Conservation (phyloP, 768 basidiomycete genomes). For the Amanita rubescens region DNA sequence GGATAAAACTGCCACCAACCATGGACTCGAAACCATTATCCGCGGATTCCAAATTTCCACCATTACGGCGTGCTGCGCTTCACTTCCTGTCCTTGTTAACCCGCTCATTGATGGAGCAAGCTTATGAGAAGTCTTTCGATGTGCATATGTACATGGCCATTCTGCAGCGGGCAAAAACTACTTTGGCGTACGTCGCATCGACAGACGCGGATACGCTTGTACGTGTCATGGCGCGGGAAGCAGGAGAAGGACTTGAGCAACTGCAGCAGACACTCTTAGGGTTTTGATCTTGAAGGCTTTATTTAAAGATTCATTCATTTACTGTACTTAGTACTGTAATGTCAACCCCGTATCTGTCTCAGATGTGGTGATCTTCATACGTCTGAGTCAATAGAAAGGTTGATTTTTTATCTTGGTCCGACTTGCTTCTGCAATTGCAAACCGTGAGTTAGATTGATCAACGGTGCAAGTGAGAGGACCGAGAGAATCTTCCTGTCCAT, state of each 20-base stretch:
- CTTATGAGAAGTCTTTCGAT: conserved; percentile 33
- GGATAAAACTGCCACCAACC: conserved; percentile 18
- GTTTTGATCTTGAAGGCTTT: conserved; percentile 16
- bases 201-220: conserved; percentile 71
- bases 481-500: background rate
- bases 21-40: conserved; percentile 57
- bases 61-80: conserved; percentile 80
- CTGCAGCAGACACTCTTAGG: conserved; percentile 41
- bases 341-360: conserved; percentile 94
- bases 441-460: conserved; percentile 12
- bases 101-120: conserved; percentile 45
- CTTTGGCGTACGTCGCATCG: conserved; percentile 59
- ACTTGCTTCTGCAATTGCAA: conserved; percentile 10
- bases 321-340: background rate
- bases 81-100: conserved; percentile 70
- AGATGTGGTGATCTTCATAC: conserved; percentile 51
- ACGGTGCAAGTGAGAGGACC: conserved; percentile 6
- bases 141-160: conserved; percentile 28
- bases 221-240: conserved; percentile 71
- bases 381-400: conserved; percentile 83
- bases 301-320: background rate
- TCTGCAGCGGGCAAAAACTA: conserved; percentile 46
- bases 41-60: conserved; percentile 59
- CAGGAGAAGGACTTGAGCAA: conserved; percentile 44
- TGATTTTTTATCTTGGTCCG: conserved; percentile 48